A percentile compares a stretch with the other conserved stretches of the same genome.
phyloP scores from a whole-genome alignment of 2,329 filamentous ascomycete genomes.

The Colletotrichum caudatum region DNA sequence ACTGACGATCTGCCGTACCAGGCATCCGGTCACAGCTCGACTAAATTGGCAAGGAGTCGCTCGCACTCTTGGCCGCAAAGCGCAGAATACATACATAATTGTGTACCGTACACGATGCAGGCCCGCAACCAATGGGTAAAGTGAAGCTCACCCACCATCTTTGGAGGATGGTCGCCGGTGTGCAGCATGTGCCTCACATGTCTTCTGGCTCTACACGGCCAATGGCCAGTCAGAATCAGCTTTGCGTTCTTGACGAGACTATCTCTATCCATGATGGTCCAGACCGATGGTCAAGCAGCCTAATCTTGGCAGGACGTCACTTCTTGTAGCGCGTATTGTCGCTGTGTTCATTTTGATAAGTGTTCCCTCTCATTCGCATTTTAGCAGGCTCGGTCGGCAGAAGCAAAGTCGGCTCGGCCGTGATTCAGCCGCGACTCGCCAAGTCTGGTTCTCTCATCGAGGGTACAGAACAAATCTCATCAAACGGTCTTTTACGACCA shows the following conservation, averaged over 20 bases:
- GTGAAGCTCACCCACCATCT: neutral
- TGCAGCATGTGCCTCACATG: conserved; percentile 30
- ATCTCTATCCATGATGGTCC: conserved; percentile 10
- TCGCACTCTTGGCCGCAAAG: conserved; percentile 9
- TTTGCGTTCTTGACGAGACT: conserved; percentile 36
- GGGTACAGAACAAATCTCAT: neutral
- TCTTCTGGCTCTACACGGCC: conserved; percentile 5
- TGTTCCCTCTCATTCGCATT: neutral
- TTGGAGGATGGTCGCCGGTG: conserved; percentile 10
- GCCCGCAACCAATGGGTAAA: neutral
- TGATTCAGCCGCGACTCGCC: neutral
- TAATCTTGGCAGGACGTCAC: conserved; percentile 10
- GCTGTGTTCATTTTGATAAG: neutral
- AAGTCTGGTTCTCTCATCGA: neutral
- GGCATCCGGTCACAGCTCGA: neutral
- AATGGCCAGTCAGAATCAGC: conserved; percentile 12
- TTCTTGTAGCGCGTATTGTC: conserved; percentile 18
- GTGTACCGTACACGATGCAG: neutral
- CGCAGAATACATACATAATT: neutral
- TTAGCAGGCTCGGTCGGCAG: neutral
- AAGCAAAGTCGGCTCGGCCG: neutral
- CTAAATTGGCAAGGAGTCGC: neutral
- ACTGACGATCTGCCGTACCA: conserved; percentile 11
- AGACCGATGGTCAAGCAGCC: conserved; percentile 13
- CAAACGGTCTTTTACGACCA: neutral